Evolutionary conservation across 2,329 filamentous ascomycete species (phyloP).

Genomic region (Fusarium ramigenum): DNA sequence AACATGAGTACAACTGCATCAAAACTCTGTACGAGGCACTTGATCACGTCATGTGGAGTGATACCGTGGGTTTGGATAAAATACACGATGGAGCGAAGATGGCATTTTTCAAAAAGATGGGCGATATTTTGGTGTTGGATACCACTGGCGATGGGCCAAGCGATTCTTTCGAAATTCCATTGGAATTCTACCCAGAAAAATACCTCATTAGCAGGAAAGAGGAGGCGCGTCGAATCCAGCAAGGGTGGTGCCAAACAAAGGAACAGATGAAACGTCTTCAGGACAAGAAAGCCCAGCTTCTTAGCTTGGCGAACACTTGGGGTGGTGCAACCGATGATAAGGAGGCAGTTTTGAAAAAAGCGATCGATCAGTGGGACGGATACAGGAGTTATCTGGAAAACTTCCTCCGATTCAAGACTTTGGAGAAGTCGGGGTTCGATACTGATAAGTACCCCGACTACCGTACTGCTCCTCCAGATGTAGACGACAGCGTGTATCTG

Average conservation of each 20-base stretch:
- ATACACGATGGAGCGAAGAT: conserved; percentile 51
- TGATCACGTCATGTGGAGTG: conserved; percentile 59
- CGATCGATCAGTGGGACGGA: conserved; percentile 45
- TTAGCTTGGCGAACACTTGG: conserved; percentile 44
- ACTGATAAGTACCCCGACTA: conserved; percentile 52
- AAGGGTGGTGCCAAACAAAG: conserved; percentile 48
- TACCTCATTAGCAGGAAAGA: conserved; percentile 58
- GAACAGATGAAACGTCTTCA: conserved; percentile 37
- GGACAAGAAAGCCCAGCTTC: conserved; percentile 39
- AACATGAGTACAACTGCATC: conserved; percentile 50
- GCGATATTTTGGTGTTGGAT: conserved; percentile 61
- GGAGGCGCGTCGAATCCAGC: conserved; percentile 57
- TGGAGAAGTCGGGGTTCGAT: conserved; percentile 52
- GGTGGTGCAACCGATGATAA: conserved; percentile 42
- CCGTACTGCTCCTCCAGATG: conserved; percentile 50
- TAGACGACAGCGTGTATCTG: conserved; percentile 47
- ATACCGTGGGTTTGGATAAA: conserved; percentile 51
- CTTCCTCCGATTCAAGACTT: conserved; percentile 48
- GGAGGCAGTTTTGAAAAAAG: conserved; percentile 45
- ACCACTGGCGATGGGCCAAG: conserved; percentile 54
- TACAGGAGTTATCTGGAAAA: conserved; percentile 50
- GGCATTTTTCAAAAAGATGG: conserved; percentile 56
- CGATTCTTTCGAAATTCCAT: conserved; percentile 60
- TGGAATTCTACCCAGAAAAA: conserved; percentile 63
- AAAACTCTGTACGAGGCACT: conserved; percentile 59